A percentile compares a stretch with the other conserved stretches of the same genome.
phyloP scores from a whole-genome alignment of 2,329 filamentous ascomycete genomes.

The Fusarium sp. region DNA sequence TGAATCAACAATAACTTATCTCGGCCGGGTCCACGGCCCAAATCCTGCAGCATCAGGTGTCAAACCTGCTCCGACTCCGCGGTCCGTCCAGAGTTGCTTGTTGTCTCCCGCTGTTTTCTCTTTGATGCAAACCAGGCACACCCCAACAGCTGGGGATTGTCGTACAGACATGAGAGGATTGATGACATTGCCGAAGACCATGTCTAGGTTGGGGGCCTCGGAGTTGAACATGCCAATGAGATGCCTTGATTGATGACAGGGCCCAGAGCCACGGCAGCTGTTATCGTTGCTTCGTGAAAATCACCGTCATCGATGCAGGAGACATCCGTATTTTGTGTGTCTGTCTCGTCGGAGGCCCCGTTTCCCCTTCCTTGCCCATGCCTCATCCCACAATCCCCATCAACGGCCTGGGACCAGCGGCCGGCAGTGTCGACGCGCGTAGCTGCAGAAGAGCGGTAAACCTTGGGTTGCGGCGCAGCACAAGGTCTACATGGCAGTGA shows the following conservation, averaged over 20 bases:
- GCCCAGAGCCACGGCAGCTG: background rate
- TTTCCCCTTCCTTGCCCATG: background rate
- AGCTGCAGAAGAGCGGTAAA: slow-evolving; percentile 20
- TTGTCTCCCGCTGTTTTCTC: slow-evolving; percentile 36
- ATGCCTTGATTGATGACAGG: background rate
- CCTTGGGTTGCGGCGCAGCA: slow-evolving; percentile 13
- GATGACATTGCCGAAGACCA: slow-evolving; percentile 1
- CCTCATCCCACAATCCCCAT: slow-evolving; percentile 2
- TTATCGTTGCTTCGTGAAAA: background rate
- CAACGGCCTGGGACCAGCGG: slow-evolving; percentile 12
- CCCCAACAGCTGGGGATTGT: slow-evolving; percentile 1
- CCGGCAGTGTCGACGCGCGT: slow-evolving; percentile 18
- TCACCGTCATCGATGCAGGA: slow-evolving; percentile 3
- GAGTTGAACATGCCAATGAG: background rate
- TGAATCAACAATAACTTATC: slow-evolving; percentile 32
- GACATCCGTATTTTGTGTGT: background rate
- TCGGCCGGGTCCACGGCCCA: slow-evolving; percentile 25
- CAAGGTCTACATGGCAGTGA: slow-evolving; percentile 6
- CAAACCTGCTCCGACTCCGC: slow-evolving; percentile 31
- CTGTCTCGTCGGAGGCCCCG: background rate
- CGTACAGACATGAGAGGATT: background rate
- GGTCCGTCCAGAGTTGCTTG: slow-evolving; percentile 1
- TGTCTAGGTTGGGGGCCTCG: background rate
- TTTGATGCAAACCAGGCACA: background rate
- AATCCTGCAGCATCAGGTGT: slow-evolving; percentile 16